Base-by-base conservation (phyloP, 148 eudicot genomes). In the Pouteria glomerata region DNA sequence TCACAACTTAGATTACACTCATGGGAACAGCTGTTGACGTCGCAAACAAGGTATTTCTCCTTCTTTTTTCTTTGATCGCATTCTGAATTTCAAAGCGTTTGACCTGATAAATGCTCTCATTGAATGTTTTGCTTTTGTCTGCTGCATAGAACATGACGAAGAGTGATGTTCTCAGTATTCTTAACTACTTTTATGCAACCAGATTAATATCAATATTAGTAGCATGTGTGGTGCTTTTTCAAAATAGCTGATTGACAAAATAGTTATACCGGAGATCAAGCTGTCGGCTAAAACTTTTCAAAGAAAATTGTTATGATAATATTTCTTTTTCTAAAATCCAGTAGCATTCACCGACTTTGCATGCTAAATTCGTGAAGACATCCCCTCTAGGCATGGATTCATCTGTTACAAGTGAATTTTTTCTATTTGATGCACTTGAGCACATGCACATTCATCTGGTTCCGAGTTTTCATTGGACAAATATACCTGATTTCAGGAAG, bases 401-500 rank as follows among this genome's bases (percentile, higher is more conserved):
- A 53, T 39, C 44, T 63, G 35, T 18, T 53, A 13, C 26, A 6
- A 56, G 21, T 37, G 24, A 26, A 68, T 27, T 2, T 70, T 42
- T 42, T 47, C 8, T 39, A 55, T 69, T 23, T 55, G 57, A 42
- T 58, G 21, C 42, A 52, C 3, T 6, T 64, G 63, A 30, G 18
- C 23, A n/a, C 16, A 48, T 39, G 11, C 8, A 60, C 19, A 19
- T 23, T 13, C 48, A 30, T 48, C 34, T 48, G 51, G 8, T 60
- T 75, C 18, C 14, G 34, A 19, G 42, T 42, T 59, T 27, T 37
- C 31, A 50, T 68, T 33, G 51, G 8, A 74, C 47, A 57, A 37
- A 33, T 29, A 52, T 35, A 15, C 18, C 26, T 42, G 35, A 76
- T 69, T 69, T 63, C 74, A 76, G 79, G 88, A 76, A 71, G 79